phyloP scores from a whole-genome alignment of 768 basidiomycete genomes.

The Pleurotus eryngii region DNA sequence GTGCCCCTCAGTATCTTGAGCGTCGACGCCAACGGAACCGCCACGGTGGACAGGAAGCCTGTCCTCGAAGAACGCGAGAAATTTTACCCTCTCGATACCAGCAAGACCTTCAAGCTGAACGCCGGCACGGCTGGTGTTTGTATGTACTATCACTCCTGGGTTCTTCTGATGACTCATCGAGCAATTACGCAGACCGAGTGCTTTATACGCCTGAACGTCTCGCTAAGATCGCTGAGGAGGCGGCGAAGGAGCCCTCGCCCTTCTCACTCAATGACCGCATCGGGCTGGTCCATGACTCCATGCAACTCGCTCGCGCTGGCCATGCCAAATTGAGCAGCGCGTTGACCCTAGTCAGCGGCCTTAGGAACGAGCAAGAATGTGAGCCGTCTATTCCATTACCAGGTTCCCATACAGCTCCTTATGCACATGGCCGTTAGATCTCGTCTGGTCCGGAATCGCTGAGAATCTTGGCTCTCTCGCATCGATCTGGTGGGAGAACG shows the following conservation, averaged over 20 bases:
- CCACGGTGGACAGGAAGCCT: slow-evolving; percentile 53
- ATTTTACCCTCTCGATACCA: slow-evolving; percentile 68
- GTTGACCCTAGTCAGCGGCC: slow-evolving; percentile 65
- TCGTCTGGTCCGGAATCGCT: slow-evolving; percentile 77
- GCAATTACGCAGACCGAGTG: slow-evolving; percentile 61
- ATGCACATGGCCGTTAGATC: slow-evolving; percentile 40
- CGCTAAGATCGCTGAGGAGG: slow-evolving; percentile 74
- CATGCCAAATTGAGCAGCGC: slow-evolving; percentile 73
- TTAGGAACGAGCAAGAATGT: slow-evolving; percentile 79
- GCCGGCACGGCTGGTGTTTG: slow-evolving; percentile 87
- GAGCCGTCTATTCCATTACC: slow-evolving; percentile 21
- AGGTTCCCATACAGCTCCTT: not conserved
- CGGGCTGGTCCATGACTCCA: slow-evolving; percentile 81
- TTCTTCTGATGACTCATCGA: not conserved
- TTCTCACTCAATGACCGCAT: slow-evolving; percentile 87
- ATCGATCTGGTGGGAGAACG: slow-evolving; percentile 84
- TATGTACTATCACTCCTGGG: slow-evolving; percentile 33
- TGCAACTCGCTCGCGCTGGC: slow-evolving; percentile 80
- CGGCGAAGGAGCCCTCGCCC: slow-evolving; percentile 56
- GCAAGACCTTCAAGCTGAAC: slow-evolving; percentile 85
- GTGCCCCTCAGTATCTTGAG: slow-evolving; percentile 77
- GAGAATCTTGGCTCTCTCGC: slow-evolving; percentile 51
- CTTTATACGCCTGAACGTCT: slow-evolving; percentile 81
- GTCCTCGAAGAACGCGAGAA: slow-evolving; percentile 70
- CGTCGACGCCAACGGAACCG: slow-evolving; percentile 52